These are phyloP conservation scores for Ceratocystiopsis brevicomis DNA, from an alignment of 2,329 filamentous ascomycete genomes.

Conservation along the genomic window DNA sequence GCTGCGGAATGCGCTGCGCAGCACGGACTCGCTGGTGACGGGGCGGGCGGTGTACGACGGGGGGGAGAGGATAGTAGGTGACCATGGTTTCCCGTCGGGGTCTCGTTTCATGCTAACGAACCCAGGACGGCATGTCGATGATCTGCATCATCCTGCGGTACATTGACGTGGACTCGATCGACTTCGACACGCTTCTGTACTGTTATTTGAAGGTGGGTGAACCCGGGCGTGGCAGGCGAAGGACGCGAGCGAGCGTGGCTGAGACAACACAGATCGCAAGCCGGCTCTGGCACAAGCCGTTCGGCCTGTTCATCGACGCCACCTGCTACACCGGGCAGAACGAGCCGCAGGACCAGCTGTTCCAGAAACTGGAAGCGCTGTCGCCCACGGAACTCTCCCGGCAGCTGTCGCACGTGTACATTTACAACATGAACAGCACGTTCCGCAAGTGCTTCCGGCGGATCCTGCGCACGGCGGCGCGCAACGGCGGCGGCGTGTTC, in stretches of 20 bases:
- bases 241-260: no score
- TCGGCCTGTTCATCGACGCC: constrained; percentile 48
- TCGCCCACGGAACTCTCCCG: constrained; percentile 41
- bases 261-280: constrained; percentile 36
- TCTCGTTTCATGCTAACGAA: neutral
- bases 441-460: constrained; percentile 50
- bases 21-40: constrained; percentile 44
- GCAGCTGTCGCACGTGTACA: constrained; percentile 41
- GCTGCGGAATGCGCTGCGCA: constrained; percentile 48
- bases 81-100: no score
- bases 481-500: constrained; percentile 40
- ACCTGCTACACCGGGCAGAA: constrained; percentile 52
- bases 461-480: constrained; percentile 40
- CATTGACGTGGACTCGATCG: constrained; percentile 45
- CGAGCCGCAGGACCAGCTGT: constrained; percentile 45
- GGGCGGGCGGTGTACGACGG: constrained; percentile 51
- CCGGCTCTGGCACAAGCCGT: constrained; percentile 49
- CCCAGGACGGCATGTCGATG: constrained; percentile 44
- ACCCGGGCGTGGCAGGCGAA: neutral
- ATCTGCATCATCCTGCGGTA: constrained; percentile 51
- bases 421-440: constrained; percentile 57
- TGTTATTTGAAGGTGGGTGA: constrained; percentile 44
- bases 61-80: constrained; percentile 42
- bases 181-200: constrained; percentile 46
- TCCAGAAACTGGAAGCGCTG: constrained; percentile 42